Base-by-base conservation (phyloP, 1,284 basidiomycete genomes). In the Salmacisia buchloeana region DNA sequence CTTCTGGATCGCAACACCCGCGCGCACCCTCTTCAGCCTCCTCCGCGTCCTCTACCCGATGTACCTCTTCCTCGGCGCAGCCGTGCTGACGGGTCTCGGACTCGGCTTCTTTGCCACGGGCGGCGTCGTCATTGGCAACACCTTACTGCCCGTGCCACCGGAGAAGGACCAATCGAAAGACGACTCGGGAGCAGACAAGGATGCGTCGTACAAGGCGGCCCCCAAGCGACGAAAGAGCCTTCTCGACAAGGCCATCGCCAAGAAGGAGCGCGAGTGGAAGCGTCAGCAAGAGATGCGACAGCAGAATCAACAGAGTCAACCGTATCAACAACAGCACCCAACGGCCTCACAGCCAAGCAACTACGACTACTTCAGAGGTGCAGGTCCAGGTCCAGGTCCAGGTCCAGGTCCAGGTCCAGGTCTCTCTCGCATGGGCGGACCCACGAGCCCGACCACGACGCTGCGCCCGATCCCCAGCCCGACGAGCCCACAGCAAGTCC, bases 201-300 rank as follows among this genome's bases (percentile, higher is more conserved):
- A 54, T 18, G 23, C n/a, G n/a, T n/a, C n/a, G n/a, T n/a, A n/a
- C n/a, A n/a, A n/a, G n/a, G n/a, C n/a, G n/a, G n/a, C n/a, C n/a
- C 49, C 49, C 27, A 54, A 54, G 49, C 49, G 49, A 7, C 31
- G 27, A 29, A 25, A 54, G 49, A 54, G 49, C 49, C 15, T 54
- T n/a, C 49, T 54, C 15, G 49, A 54, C 49, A 54, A 54, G 21
- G 49, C 49, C 27, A 54, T 54, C 27, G 49, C 49, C 18, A 27
- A 54, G 27, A 54, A 54, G 29, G 49, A 54, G 29, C 25, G 29
- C 12, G 49, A 54, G 34, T 33, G 49, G 15, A 27, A 54, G 29
- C 49, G 34, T 13, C 49, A 54, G 25, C 46, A 52, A n/a, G n/a
- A n/a, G 18, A n/a, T 27, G 21, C 25, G 34, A 31, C 49, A 54